Base-by-base conservation (phyloP, 1,284 basidiomycete genomes). In the Marasmius sp. region DNA sequence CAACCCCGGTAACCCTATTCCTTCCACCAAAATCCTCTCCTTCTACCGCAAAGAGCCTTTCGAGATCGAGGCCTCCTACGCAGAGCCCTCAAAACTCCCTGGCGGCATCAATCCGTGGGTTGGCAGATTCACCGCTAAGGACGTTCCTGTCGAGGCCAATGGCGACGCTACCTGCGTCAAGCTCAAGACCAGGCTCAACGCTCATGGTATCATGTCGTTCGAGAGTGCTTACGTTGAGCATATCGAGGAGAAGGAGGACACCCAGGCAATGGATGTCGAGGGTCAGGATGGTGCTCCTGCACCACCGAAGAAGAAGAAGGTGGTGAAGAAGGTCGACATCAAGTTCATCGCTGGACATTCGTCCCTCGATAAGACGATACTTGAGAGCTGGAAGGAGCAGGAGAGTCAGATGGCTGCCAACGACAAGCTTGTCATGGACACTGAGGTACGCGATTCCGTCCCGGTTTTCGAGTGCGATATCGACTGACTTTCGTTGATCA, bases 381-480 rank as follows among this genome's bases (percentile, higher is more conserved):
- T 96, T 58, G 87, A 95, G 73, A 73, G 78, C 62, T 81, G 83
- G 73, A 86, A 82, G 74, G 93, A 96, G 79, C 80, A 83, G 65
- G 95, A 97, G 80, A 88, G 87, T 48, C 81, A 91, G 77, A 94
- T 98, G 93, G 84, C 91, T 74, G 85, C 92, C 43, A 80, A 85
- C 60, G 95, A 98, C 80, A 97, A 96, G 82, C 90, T 97, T 65
- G 95, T 98, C 58, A 85, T 87, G 78, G 95, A 97, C 76, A 97
- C 95, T 61, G 94, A 97, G 87, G 92, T 92, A 68, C 48, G 84
- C 77, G 48, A 56, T 64, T 22, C 45, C 54, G 9, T 36, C 37
- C 2, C 50, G 8, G 63, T 6, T 0, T 27, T 50, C n/a, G 36
- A 14, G 16, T 38, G 50, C 16, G 3, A n/a, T 37, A 12, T 20